These are phyloP conservation scores for Pseudonectria buxi DNA, from an alignment of 2,329 filamentous ascomycete species.

Conservation along the genomic window DNA sequence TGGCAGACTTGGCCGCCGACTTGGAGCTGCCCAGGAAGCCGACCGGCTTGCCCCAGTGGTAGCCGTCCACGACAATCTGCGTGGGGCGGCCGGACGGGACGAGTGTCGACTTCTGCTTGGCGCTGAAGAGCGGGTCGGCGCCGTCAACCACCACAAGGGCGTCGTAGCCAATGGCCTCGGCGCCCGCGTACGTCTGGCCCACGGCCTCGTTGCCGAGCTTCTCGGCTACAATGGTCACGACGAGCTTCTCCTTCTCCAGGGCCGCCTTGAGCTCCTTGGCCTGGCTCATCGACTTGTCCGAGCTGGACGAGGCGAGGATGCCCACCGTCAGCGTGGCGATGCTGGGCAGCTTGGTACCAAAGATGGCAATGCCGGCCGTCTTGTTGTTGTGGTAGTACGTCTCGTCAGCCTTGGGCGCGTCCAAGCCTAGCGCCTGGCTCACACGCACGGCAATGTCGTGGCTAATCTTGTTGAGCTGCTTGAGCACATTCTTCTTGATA, in stretches of 20 bases:
- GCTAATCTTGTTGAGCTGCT: constrained; percentile 61
- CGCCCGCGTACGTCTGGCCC: constrained; percentile 57
- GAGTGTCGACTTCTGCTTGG: constrained; percentile 40
- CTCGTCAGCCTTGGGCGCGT: constrained; percentile 50
- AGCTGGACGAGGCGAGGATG: constrained; percentile 45
- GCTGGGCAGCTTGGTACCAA: constrained; percentile 49
- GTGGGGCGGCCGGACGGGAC: constrained; percentile 58
- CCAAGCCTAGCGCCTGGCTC: constrained; percentile 52
- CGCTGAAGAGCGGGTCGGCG: constrained; percentile 44
- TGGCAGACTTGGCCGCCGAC: constrained; percentile 33
- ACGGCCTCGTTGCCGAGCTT: constrained; percentile 41
- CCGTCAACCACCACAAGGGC: constrained; percentile 54
- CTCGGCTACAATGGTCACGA: constrained; percentile 56
- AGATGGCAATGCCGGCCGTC: constrained; percentile 54
- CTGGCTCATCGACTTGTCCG: constrained; percentile 37
- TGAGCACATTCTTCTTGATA: constrained; percentile 59
- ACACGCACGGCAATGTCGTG: constrained; percentile 62
- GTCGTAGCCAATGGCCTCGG: constrained; percentile 58
- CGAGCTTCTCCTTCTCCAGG: constrained; percentile 45
- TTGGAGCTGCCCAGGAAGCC: constrained; percentile 46
- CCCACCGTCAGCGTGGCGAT: constrained; percentile 59
- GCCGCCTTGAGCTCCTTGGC: constrained; percentile 43
- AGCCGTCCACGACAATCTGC: constrained; percentile 57
- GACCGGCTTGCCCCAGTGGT: constrained; percentile 64
- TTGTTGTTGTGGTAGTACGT: constrained; percentile 65